A percentile compares a stretch with the other conserved stretches of the same genome.
Evolutionary conservation across 139 green algal species (phyloP).

Genomic region (Axilococcus clingmanii): DNA sequence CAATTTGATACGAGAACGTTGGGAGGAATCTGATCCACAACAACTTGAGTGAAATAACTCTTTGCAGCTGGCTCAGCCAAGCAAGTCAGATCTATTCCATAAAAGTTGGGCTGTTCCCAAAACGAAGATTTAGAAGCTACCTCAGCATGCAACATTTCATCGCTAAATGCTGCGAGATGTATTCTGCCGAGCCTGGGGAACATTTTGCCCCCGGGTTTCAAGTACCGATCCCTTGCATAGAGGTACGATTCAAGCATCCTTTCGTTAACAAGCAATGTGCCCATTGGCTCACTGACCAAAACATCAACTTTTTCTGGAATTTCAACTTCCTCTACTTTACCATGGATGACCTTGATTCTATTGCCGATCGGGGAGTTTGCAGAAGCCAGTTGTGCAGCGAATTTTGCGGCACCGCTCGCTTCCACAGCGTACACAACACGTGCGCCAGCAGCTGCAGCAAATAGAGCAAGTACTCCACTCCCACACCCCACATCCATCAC

Average conservation of each 20-base stretch:
- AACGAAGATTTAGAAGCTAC: slow-evolving; percentile 63
- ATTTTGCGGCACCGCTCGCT: slow-evolving; percentile 74
- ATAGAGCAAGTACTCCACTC: slow-evolving; percentile 90
- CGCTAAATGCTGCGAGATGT: slow-evolving; percentile 71
- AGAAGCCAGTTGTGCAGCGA: slow-evolving; percentile 54
- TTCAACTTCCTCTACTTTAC: slow-evolving; percentile 59
- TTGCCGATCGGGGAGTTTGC: slow-evolving; percentile 44
- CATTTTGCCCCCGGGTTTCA: slow-evolving; percentile 89
- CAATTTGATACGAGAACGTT: slow-evolving; percentile 49
- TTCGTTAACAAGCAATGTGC: slow-evolving; percentile 94
- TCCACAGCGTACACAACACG: slow-evolving; percentile 91
- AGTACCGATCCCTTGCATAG: slow-evolving; percentile 74
- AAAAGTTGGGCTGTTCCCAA: slow-evolving; percentile 74
- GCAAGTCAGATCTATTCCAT: slow-evolving; percentile 71
- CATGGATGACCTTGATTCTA: slow-evolving; percentile 46
- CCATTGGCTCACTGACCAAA: slow-evolving; percentile 71
- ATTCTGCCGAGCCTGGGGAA: slow-evolving; percentile 81
- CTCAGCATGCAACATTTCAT: slow-evolving; percentile 71
- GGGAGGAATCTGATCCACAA: slow-evolving; percentile 88
- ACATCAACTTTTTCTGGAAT: slow-evolving; percentile 51
- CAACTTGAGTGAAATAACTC: slow-evolving; percentile 65
- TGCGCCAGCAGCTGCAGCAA: slow-evolving; percentile 83
- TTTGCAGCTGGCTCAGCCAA: slow-evolving; percentile 51
- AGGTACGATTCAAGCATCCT: slow-evolving; percentile 95
- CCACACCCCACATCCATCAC: slow-evolving; percentile 95